Percentiles rank a stretch among this genome's conserved stretches.
Evolutionary conservation across 495 filamentous ascomycete species (phyloP).

Genomic region (Lasiosphaeriaceae sp.): DNA sequence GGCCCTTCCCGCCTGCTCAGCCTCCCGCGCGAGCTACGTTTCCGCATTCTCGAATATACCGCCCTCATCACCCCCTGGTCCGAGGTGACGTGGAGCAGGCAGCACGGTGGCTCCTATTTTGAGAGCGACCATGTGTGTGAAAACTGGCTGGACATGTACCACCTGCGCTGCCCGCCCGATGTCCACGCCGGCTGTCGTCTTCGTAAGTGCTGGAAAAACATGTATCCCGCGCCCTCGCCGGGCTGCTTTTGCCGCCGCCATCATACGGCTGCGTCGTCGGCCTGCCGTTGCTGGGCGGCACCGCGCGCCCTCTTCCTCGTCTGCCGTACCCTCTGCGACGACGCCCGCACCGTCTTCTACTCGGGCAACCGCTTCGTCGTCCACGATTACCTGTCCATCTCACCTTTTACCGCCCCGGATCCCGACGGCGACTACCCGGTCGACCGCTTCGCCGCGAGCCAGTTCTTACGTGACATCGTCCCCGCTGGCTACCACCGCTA

Average conservation of each 20-base stretch:
- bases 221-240: no score
- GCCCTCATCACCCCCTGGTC: constrained; percentile 7
- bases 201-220: not conserved
- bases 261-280: not conserved
- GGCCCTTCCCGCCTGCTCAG: no score
- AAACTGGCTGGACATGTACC: not conserved
- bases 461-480: not conserved
- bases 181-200: not conserved
- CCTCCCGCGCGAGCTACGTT: constrained; percentile 3
- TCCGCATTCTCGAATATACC: constrained; percentile 11
- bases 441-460: not conserved
- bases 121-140: not conserved
- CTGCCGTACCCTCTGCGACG: not conserved
- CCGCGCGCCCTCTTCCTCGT: constrained; percentile 8
- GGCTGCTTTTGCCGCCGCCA: constrained; percentile 5
- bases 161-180: not conserved
- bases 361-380: constrained; percentile 3
- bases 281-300: constrained; percentile 7
- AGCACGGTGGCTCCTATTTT: not conserved
- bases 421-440: not conserved
- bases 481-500: not conserved
- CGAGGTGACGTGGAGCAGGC: constrained; percentile 8
- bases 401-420: not conserved
- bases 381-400: not conserved
- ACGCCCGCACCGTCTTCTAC: constrained; percentile 9